Evolutionary conservation across 495 filamentous ascomycete species (phyloP).

Genomic region (Elasticomyces elasticus): DNA sequence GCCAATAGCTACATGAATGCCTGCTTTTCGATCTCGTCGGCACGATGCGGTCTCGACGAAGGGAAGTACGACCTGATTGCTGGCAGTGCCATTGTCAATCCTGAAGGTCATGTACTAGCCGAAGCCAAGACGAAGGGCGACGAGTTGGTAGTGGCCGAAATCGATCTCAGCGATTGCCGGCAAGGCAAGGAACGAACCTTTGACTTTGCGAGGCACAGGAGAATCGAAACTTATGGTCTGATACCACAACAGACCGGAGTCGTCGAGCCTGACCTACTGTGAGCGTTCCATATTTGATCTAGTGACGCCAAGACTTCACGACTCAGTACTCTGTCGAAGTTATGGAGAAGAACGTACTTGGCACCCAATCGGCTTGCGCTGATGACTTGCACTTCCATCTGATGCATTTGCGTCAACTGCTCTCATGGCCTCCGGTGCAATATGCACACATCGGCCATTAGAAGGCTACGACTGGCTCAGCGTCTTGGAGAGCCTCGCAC

Average conservation of each 20-base stretch:
- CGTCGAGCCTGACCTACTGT: conserved; percentile 34
- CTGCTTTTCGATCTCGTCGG: conserved; percentile 38
- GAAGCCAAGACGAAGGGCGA: conserved; percentile 37
- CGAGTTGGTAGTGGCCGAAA: conserved; percentile 39
- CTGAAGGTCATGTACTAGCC: conserved; percentile 40
- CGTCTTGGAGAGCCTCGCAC: neutral
- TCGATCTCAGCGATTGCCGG: conserved; percentile 37
- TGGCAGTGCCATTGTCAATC: conserved; percentile 40
- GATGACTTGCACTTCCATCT: no score
- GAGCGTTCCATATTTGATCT: neutral
- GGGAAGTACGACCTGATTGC: conserved; percentile 39
- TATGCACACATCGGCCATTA: no score
- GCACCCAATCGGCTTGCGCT: no score
- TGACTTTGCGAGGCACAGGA: conserved; percentile 39
- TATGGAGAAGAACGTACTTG: neutral
- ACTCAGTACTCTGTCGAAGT: neutral
- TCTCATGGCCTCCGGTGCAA: no score
- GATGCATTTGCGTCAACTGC: no score
- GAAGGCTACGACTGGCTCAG: neutral
- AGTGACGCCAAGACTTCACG: no score
- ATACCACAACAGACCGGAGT: conserved; percentile 37
- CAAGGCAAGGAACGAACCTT: conserved; percentile 40
- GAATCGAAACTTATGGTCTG: conserved; percentile 38
- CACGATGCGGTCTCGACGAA: conserved; percentile 39
- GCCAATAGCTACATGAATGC: conserved; percentile 41